Base-by-base conservation (phyloP, 371 early-diverging fungal species). In the Phascolomyces articulosus region DNA sequence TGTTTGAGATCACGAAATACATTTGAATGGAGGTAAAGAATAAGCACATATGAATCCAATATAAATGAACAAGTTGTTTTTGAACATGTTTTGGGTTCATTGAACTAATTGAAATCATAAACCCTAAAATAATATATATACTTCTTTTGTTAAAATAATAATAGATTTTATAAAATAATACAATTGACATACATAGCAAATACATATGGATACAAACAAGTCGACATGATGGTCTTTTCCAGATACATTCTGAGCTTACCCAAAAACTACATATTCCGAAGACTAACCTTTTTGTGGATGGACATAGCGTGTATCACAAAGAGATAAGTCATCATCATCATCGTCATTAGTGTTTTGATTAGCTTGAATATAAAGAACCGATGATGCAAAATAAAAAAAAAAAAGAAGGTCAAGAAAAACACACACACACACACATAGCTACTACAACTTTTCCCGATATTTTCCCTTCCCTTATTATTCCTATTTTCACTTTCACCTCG, bases 21-120 rank as follows among this genome's bases (percentile, higher is more conserved):
- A 70, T 62, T 16, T 79, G 80, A 15, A 61, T 20, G 2, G 57
- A 31, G 3, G 73, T 72, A 47, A 66, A 72, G 13, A 71, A 40
- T n/a, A 62, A 38, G 40, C 54, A 54, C 15, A 74, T n/a, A 61
- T 76, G 80, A 3, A 71, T 24, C 70, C 70, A 77, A 54, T 57
- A 71, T 26, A 63, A 56, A 44, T 73, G 75, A 26, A 61, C 38
- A 31, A 73, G 20, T 40, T 57, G 58, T 16, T 38, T 62, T 18
- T 40, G 47, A 21, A 59, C 47, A 28, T 24, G 41, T 15, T 3
- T 4, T 23, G 34, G 40, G 15, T 27, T 1, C 4, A 47, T 11
- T 10, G 28, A 13, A 38, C 48, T n/a, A 59, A 59, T 21, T 7
- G 28, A 40, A 9, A 16, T 10, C 26, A 26, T 29, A 20, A 59